Evolutionary conservation across 768 basidiomycete genomes (phyloP), one percentile per base, ranked within the genome.

Genomic region (Amanita molliuscula): DNA sequence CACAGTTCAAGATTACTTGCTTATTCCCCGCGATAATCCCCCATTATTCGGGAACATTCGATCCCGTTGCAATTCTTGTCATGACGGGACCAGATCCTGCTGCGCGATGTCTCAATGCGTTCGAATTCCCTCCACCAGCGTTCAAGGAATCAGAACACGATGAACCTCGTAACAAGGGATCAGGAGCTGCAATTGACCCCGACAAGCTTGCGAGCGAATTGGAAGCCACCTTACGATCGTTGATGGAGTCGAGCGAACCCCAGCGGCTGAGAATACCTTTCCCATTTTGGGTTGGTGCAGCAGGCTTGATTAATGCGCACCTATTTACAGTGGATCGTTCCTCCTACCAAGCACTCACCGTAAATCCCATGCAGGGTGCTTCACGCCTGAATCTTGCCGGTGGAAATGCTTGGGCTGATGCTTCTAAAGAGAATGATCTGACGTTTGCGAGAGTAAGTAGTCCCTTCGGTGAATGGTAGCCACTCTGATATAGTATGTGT

Each of bases 1-100:
- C 1, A 66, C 77, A 0, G 73, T 82, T 6, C 88, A 92, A 58
- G 91, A 96, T 58, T 91, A 86, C 61, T 62, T 86, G 16, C 73
- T 92, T 16, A 60, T 90, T n/a, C 84, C 91, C 1, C 73, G 76
- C 42, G 66, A 71, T 7, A 83, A 61, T n/a, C 46, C 88, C 88
- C 3, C 84, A 91, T 63, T 85, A 82, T 61, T 65, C 70, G 34
- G 76, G 81, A 3, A 65, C 74, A 9, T 81, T 73, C 60, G 87
- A 92, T 57, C 84, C 89, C 0, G 68, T 74, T 48, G 72, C 82
- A 2, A 78, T 94, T 16, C 56, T 93, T 41, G 60, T 84, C 40
- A 61, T 86, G 2, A 72, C 77, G 0, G 81, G 81, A 33, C 67
- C 72, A 0, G 68, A 72, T 1, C 69, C 69, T 4, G 66, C 67